Percentiles rank a stretch among this genome's conserved stretches.
Conservation (phyloP, 1,284 basidiomycete genomes). For the Fomitopsis schrenkii region DNA sequence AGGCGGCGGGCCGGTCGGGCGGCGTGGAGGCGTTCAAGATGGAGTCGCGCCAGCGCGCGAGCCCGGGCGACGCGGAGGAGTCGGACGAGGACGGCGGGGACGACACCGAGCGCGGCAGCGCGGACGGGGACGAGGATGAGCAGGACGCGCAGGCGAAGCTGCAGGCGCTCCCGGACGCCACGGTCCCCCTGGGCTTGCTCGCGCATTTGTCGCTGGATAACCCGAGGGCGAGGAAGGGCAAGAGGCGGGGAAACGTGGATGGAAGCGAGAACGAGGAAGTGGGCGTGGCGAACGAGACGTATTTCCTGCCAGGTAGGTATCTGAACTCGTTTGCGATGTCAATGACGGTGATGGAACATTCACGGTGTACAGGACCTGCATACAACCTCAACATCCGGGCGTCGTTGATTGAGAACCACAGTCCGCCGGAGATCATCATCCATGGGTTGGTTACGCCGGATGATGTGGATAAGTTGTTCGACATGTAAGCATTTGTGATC, state of each 20-base stretch:
- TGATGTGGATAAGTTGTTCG: conserved; percentile 80
- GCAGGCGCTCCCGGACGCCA: conserved; percentile 55
- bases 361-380: conserved; percentile 48
- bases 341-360: background rate
- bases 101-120: conserved; percentile 26
- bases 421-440: conserved; percentile 78
- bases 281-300: conserved; percentile 78
- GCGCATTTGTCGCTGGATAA: conserved; percentile 66
- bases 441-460: conserved; percentile 76
- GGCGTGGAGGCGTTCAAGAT: conserved; percentile 38
- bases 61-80: conserved; percentile 13
- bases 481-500: conserved; percentile 59
- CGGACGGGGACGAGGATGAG: conserved; percentile 25
- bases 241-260: conserved; percentile 34
- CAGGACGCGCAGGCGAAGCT: conserved; percentile 37
- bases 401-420: conserved; percentile 73
- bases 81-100: conserved; percentile 21
- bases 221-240: conserved; percentile 31
- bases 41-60: conserved; percentile 30
- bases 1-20: conserved; percentile 23
- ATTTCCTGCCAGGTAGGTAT: conserved; percentile 69
- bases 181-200: conserved; percentile 70
- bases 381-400: conserved; percentile 66
- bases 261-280: conserved; percentile 58
- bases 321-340: background rate